Percentiles rank a stretch among this genome's conserved stretches.
These are phyloP conservation scores for Fusarium sp. DNA, from an alignment of 2,329 filamentous ascomycete species.

Conservation along the genomic window DNA sequence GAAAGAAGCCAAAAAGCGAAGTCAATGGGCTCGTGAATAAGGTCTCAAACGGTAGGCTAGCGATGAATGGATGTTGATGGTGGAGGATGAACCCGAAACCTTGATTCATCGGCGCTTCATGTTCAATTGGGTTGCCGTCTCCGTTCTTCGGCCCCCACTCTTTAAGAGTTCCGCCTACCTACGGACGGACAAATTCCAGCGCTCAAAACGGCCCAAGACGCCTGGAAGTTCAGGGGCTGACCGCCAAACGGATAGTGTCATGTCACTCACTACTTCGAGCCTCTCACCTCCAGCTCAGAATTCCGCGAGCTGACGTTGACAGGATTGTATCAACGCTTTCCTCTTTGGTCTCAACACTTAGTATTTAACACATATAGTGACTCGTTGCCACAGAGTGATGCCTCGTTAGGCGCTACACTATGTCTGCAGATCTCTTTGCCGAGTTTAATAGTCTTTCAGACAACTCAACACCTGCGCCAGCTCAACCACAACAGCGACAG, in stretches of 20 bases:
- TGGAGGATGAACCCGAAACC: slow-evolving; percentile 26
- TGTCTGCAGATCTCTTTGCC: slow-evolving; percentile 76
- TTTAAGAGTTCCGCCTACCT: slow-evolving; percentile 5
- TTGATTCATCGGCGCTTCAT: slow-evolving; percentile 29
- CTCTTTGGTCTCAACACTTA: neutral
- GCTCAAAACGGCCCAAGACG: slow-evolving; percentile 7
- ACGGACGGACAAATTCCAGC: slow-evolving; percentile 2
- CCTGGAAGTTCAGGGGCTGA: slow-evolving; percentile 31
- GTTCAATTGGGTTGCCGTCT: slow-evolving; percentile 30
- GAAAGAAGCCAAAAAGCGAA: neutral
- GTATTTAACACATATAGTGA: slow-evolving; percentile 17
- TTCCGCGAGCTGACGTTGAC: neutral
- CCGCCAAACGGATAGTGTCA: slow-evolving; percentile 31
- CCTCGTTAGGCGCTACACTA: slow-evolving; percentile 50
- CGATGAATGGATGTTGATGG: slow-evolving; percentile 30
- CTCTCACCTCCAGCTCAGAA: slow-evolving; percentile 6
- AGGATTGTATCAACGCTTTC: slow-evolving; percentile 8
- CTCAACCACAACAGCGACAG: slow-evolving; percentile 17
- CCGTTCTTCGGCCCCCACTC: slow-evolving; percentile 37
- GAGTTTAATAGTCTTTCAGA: slow-evolving; percentile 67
- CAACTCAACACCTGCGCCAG: slow-evolving; percentile 49
- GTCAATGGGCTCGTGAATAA: slow-evolving; percentile 1
- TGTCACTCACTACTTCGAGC: neutral
- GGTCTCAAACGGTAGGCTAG: slow-evolving; percentile 4
- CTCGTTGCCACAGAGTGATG: slow-evolving; percentile 22